Evolutionary conservation across 345 rosid species (phyloP), one percentile per base, ranked within the genome.

Genomic region (Ricinus communis): DNA sequence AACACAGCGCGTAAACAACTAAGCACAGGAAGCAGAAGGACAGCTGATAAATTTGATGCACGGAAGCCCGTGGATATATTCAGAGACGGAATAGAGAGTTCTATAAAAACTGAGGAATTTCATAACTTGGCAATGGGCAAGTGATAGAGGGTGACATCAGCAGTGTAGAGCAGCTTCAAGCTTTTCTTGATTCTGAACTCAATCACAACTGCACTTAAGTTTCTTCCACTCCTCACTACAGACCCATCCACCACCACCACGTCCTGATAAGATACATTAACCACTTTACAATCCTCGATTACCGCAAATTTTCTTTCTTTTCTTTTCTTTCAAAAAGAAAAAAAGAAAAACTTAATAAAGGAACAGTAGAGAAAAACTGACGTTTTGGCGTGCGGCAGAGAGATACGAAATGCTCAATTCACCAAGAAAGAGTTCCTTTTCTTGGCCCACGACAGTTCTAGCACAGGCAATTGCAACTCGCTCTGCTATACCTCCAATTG

Each of bases 401-500:
- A 88, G 93, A 73, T 87, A 88, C 58, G 93, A 85, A 45, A 82
- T 80, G 77, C 83, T 71, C 83, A 91, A 61, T 86, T 89, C 93
- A 53, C 91, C 94, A 13, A 87, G 90, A 46, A 89, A 86, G 33
- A 87, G 72, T 0, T 77, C 74, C 71, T 82, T 90, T 40, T 87
- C 89, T 76, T 81, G 83, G 5, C 63, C 71, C 38, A 86, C 86
- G 5, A 85, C 80, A 1, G 91, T 85, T 71, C 84, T 87, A 33
- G 82, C 91, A 14, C 90, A 86, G 56, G 86, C 95, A 70, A 82
- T 70, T 2, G 91, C 68, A 56, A 89, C 72, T 74, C 90, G 84
- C 80, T 91, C 91, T 0, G 88, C 82, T 40, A 89, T 59, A 15
- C 95, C 85, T 33, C 87, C 93, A 0, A 87, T 82, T 3, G 86